Conservation (phyloP, 1,284 basidiomycete genomes). For the Tranzscheliella williamsii region DNA sequence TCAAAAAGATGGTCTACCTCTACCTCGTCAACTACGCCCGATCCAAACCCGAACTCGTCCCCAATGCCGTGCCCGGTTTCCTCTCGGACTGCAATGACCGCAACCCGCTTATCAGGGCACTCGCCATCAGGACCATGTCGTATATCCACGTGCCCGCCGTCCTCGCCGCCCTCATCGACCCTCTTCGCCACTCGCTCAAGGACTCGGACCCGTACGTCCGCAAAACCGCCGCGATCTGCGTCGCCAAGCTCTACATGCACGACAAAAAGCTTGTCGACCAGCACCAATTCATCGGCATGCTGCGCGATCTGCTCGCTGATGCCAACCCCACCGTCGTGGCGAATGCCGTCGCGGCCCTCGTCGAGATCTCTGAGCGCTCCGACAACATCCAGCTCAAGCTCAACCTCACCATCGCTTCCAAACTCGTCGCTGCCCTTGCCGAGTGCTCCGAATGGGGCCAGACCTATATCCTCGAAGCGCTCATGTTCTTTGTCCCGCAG, state of each 20-base stretch:
- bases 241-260: slow-evolving; percentile 84
- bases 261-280: slow-evolving; percentile 82
- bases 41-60: slow-evolving; percentile 82
- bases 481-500: slow-evolving; percentile 90
- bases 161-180: slow-evolving; percentile 77
- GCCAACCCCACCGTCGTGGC: slow-evolving; percentile 90
- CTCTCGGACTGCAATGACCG: slow-evolving; percentile 89
- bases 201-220: slow-evolving; percentile 93
- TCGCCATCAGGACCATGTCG: slow-evolving; percentile 93
- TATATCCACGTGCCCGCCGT: slow-evolving; percentile 71
- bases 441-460: slow-evolving; percentile 99
- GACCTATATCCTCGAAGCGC: slow-evolving; percentile 93
- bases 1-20: slow-evolving; percentile 81
- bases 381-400: slow-evolving; percentile 82
- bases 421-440: slow-evolving; percentile 78
- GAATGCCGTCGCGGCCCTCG: slow-evolving; percentile 90
- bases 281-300: slow-evolving; percentile 78
- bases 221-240: slow-evolving; percentile 89
- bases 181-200: slow-evolving; percentile 81
- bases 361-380: slow-evolving; percentile 84
- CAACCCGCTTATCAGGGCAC: slow-evolving; percentile 86
- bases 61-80: slow-evolving; percentile 83
- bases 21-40: slow-evolving; percentile 90
- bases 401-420: slow-evolving; percentile 79
- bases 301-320: slow-evolving; percentile 87